Conservation (phyloP, 1,284 basidiomycete genomes). For the Phylloporus sp. region DNA sequence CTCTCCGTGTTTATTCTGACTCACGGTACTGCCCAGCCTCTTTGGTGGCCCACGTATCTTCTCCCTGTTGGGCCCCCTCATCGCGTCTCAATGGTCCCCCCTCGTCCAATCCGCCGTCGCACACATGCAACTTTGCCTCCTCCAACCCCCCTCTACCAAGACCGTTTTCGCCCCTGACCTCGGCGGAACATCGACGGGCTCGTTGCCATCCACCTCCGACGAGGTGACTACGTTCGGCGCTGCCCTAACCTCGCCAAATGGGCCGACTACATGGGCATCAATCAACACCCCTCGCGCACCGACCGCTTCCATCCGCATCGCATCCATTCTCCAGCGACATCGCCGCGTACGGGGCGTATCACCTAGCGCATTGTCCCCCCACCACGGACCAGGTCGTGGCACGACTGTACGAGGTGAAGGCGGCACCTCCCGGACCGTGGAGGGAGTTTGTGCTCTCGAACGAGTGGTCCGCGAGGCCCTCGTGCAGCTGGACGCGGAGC, state of each 20-base stretch:
- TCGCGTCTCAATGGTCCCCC: slow-evolving; percentile 61
- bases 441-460: slow-evolving; percentile 62
- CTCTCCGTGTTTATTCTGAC: background rate
- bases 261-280: slow-evolving; percentile 61
- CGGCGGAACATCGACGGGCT: slow-evolving; percentile 47
- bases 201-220: slow-evolving; percentile 66
- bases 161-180: slow-evolving; percentile 20
- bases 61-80: slow-evolving; percentile 50
- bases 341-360: slow-evolving; percentile 33
- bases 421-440: slow-evolving; percentile 33
- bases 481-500: slow-evolving; percentile 47
- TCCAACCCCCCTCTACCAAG: slow-evolving; percentile 39
- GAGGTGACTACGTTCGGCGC: slow-evolving; percentile 68
- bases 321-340: slow-evolving; percentile 23
- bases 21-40: slow-evolving; percentile 43
- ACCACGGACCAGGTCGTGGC: slow-evolving; percentile 54
- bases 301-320: slow-evolving; percentile 57
- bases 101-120: slow-evolving; percentile 56
- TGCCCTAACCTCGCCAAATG: slow-evolving; percentile 59
- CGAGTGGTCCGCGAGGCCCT: slow-evolving; percentile 53
- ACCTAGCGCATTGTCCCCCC: slow-evolving; percentile 63
- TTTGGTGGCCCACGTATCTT: slow-evolving; percentile 54
- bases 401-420: slow-evolving; percentile 45
- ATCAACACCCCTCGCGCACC: slow-evolving; percentile 52
- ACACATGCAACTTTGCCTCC: slow-evolving; percentile 53